Evolutionary conservation across 768 basidiomycete species (phyloP).

Genomic region (Phlegmacium glaucopus): DNA sequence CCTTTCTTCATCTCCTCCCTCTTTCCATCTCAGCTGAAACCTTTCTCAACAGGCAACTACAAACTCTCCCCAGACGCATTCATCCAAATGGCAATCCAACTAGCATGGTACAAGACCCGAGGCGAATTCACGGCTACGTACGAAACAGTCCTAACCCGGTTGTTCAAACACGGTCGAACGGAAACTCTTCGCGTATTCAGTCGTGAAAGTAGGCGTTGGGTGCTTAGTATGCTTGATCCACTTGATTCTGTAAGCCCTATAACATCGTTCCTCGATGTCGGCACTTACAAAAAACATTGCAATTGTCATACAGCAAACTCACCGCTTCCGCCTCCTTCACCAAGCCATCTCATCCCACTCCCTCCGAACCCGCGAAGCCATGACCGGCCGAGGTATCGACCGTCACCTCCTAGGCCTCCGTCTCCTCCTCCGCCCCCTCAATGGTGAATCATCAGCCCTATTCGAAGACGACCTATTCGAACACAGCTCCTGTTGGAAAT

Average conservation of each 20-base stretch:
- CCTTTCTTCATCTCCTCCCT: neutral
- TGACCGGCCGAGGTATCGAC: conserved; percentile 82
- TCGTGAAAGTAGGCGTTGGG: conserved; percentile 70
- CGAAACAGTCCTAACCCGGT: conserved; percentile 86
- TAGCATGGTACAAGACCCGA: conserved; percentile 84
- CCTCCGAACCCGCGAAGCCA: conserved; percentile 69
- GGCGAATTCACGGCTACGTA: conserved; percentile 84
- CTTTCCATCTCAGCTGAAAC: neutral
- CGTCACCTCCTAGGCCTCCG: conserved; percentile 87
- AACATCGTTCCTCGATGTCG: neutral
- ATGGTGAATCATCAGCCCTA: conserved; percentile 55
- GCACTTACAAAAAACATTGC: conserved; percentile 1
- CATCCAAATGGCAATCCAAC: conserved; percentile 88
- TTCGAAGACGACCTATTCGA: conserved; percentile 79
- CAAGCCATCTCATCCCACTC: conserved; percentile 72
- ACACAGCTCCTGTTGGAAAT: conserved; percentile 77
- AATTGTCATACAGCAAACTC: conserved; percentile 31
- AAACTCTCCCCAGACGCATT: conserved; percentile 73
- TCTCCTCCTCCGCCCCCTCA: conserved; percentile 51
- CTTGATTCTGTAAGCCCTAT: conserved; percentile 37
- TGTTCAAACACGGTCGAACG: conserved; percentile 85
- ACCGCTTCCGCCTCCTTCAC: conserved; percentile 49
- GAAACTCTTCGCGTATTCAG: conserved; percentile 83
- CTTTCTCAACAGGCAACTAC: conserved; percentile 20
- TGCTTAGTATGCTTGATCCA: conserved; percentile 68